Evolutionary conservation across 352 stramenopile species (phyloP).

Genomic region (Globisporangium orthogonon): DNA sequence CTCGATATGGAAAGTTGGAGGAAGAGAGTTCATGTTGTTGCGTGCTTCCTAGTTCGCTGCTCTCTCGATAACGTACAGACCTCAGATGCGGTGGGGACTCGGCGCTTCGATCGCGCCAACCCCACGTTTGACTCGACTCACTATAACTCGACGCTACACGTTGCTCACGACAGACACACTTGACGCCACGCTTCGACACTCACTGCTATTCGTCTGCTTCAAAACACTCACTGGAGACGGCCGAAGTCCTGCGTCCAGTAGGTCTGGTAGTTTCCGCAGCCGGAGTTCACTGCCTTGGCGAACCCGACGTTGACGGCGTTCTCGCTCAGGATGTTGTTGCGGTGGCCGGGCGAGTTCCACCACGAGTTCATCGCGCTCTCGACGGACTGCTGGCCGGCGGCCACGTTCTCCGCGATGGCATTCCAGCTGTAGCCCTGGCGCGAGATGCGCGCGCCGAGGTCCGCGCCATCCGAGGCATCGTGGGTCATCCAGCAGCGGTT

Average conservation of each 20-base stretch:
- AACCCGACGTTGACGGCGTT: conserved; percentile 14
- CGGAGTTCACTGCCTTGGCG: conserved; percentile 10
- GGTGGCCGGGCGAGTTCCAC: conserved; percentile 16
- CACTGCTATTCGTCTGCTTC: too few species aligned
- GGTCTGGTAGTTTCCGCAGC: conserved; percentile 12
- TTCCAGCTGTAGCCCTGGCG: conserved; percentile 19
- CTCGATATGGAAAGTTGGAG: not conserved
- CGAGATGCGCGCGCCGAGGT: conserved; percentile 14
- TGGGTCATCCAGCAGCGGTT: conserved; percentile 25
- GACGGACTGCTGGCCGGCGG: conserved; percentile 13
- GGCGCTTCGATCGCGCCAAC: conserved; percentile 15
- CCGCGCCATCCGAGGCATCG: conserved; percentile 19
- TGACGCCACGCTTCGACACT: too few species aligned
- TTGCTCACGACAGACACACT: not conserved
- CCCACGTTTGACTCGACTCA: not conserved
- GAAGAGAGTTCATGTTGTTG: not conserved
- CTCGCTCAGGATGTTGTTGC: conserved; percentile 19
- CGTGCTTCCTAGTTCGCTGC: conserved; percentile 1
- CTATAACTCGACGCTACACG: not conserved
- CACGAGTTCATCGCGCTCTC: conserved; percentile 13
- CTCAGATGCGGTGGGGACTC: not conserved
- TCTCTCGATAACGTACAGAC: not conserved
- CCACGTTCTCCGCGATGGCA: conserved; percentile 17
- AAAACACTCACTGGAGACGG: too few species aligned
- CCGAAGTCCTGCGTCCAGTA: conserved; percentile 20